These are phyloP conservation scores for Diaporthe nobilis DNA, from an alignment of 2,329 filamentous ascomycete genomes.

Conservation along the genomic window DNA sequence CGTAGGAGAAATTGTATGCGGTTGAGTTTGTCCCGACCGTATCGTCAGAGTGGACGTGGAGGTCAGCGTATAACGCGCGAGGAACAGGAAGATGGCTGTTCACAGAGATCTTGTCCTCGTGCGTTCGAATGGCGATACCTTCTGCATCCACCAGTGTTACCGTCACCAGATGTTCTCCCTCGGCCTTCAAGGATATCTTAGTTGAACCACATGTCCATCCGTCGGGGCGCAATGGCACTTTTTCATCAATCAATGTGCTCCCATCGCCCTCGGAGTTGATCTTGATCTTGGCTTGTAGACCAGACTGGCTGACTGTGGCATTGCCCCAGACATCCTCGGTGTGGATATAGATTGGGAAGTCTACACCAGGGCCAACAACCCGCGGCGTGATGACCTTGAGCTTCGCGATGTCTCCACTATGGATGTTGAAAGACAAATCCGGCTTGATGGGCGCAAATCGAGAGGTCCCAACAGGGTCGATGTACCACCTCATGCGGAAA, in stretches of 20 bases:
- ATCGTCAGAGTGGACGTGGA: slow-evolving; percentile 55
- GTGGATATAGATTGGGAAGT: slow-evolving; percentile 46
- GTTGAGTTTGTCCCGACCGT: slow-evolving; percentile 54
- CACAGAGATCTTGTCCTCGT: background rate
- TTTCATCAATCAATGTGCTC: background rate
- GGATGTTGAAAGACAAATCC: slow-evolving; percentile 49
- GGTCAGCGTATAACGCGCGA: slow-evolving; percentile 50
- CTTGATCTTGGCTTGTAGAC: background rate
- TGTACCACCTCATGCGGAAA: slow-evolving; percentile 54
- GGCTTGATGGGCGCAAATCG: slow-evolving; percentile 53
- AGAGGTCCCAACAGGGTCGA: slow-evolving; percentile 54
- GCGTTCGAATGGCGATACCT: background rate
- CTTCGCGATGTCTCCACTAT: slow-evolving; percentile 43
- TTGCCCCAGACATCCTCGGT: slow-evolving; percentile 50
- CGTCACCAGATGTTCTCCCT: background rate
- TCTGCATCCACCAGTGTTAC: background rate
- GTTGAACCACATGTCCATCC: slow-evolving; percentile 1
- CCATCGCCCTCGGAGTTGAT: background rate
- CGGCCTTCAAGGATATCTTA: background rate
- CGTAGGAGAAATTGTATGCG: slow-evolving; percentile 55
- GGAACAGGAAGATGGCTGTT: slow-evolving; percentile 39
- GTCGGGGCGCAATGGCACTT: background rate
- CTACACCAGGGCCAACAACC: slow-evolving; percentile 43
- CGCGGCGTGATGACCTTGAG: slow-evolving; percentile 45
- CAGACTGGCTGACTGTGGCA: slow-evolving; percentile 23